A percentile compares a stretch with the other conserved stretches of the same genome.
phyloP scores from a whole-genome alignment of 2,329 filamentous ascomycete genomes.

The Paraconiothyrium brasiliense region DNA sequence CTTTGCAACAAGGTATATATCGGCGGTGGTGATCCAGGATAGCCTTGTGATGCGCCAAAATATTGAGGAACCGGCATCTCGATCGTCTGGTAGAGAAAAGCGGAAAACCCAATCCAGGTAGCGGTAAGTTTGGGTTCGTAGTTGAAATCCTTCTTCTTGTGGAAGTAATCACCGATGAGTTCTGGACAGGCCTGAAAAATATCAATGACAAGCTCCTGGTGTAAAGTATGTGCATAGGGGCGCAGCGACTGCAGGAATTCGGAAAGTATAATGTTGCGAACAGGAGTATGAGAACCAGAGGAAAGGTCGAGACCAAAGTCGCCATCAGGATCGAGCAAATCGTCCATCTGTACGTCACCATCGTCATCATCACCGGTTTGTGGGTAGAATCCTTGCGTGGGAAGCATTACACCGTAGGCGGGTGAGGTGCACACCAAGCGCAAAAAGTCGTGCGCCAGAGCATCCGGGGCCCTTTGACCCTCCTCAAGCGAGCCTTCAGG shows the following conservation, averaged over 20 bases:
- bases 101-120: slow-evolving; percentile 93
- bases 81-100: slow-evolving; percentile 85
- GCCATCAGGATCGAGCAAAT: slow-evolving; percentile 59
- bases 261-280: slow-evolving; percentile 81
- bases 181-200: slow-evolving; percentile 87
- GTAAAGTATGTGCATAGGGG: slow-evolving; percentile 82
- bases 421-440: slow-evolving; percentile 77
- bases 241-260: slow-evolving; percentile 81
- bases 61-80: slow-evolving; percentile 75
- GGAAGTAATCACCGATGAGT: slow-evolving; percentile 86
- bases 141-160: slow-evolving; percentile 76
- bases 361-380: slow-evolving; percentile 70
- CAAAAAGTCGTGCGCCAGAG: slow-evolving; percentile 79
- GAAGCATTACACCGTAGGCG: slow-evolving; percentile 76
- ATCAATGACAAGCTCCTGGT: slow-evolving; percentile 81
- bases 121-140: slow-evolving; percentile 92
- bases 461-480: slow-evolving; percentile 66
- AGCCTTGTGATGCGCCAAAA: slow-evolving; percentile 73
- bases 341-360: slow-evolving; percentile 47
- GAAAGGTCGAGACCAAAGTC: slow-evolving; percentile 75
- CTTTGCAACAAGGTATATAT: slow-evolving; percentile 83
- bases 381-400: slow-evolving; percentile 86
- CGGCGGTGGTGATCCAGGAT: slow-evolving; percentile 76
- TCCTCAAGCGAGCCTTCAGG: slow-evolving; percentile 56
- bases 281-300: slow-evolving; percentile 74